Conservation (phyloP, 768 basidiomycete genomes). For the Collybiopsis confluens region DNA sequence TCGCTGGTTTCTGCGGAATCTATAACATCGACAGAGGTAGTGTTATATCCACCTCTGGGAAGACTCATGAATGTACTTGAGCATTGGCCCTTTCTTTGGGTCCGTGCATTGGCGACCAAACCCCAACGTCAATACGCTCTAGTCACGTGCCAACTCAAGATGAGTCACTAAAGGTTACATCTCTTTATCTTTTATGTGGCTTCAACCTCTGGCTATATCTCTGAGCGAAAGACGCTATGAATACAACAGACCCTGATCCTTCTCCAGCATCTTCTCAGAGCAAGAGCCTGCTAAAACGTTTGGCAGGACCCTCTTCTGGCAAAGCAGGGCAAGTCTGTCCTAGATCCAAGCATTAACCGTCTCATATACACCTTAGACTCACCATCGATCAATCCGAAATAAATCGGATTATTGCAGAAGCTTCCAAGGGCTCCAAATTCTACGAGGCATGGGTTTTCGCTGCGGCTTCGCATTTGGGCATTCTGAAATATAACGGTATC, state of each 20-base stretch:
- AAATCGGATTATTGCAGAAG: conserved; percentile 85
- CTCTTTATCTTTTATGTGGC: not conserved
- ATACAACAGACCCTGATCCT: not conserved
- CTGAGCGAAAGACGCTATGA: not conserved
- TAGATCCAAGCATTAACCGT: not conserved
- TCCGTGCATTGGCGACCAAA: too few relatives aligned
- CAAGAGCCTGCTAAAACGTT: conserved; percentile 62
- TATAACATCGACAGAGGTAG: too few relatives aligned
- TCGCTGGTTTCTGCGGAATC: too few relatives aligned
- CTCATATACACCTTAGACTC: conserved; percentile 36
- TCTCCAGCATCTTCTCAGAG: not conserved
- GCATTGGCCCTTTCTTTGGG: too few relatives aligned
- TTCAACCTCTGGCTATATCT: not conserved
- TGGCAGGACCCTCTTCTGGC: conserved; percentile 84
- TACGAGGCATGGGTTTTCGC: conserved; percentile 56
- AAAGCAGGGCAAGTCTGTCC: conserved; percentile 72
- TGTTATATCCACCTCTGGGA: too few relatives aligned
- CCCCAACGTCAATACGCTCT: too few relatives aligned
- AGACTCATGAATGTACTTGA: too few relatives aligned
- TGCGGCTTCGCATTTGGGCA: not conserved
- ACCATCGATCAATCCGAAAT: conserved; percentile 79
- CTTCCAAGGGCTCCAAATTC: conserved; percentile 90
- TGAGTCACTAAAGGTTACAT: too few relatives aligned
- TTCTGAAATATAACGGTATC: conserved; percentile 4
- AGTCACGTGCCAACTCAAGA: too few relatives aligned